A percentile compares a stretch with the other conserved stretches of the same genome.
Conservation (phyloP, 2,329 filamentous ascomycete species). For the Boeremia exigua region DNA sequence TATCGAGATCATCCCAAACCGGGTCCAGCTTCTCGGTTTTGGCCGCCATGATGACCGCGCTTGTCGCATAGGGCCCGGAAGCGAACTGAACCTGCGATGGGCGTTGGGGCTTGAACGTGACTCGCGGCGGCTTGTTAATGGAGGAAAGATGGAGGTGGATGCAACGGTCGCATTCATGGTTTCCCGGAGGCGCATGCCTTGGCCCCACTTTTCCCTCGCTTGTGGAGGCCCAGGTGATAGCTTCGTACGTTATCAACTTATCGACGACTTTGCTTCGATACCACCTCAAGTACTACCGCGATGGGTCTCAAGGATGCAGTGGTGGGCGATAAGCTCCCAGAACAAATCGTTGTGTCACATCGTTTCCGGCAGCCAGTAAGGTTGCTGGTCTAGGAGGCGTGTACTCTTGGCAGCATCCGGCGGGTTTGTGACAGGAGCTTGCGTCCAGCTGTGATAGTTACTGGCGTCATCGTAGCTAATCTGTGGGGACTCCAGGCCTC, state of each 20-base stretch:
- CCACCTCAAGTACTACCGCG: constrained; percentile 38
- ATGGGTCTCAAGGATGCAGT: constrained; percentile 11
- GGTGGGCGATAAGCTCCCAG: constrained; percentile 12
- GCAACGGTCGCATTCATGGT: constrained; percentile 44
- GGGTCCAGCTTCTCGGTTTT: constrained; percentile 54
- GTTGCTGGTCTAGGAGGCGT: constrained; percentile 23
- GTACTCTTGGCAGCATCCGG: constrained; percentile 23
- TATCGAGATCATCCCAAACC: constrained; percentile 76
- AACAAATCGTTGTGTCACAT: constrained; percentile 38
- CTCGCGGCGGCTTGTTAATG: constrained; percentile 40
- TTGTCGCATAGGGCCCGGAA: constrained; percentile 31
- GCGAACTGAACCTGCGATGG: constrained; percentile 33
- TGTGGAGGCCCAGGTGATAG: constrained; percentile 29
- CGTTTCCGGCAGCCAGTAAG: constrained; percentile 20
- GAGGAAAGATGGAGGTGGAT: constrained; percentile 41
- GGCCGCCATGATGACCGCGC: constrained; percentile 61
- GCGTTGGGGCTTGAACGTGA: constrained; percentile 43
- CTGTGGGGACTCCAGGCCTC: constrained; percentile 14
- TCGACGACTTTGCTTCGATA: constrained; percentile 35
- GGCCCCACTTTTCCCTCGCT: constrained; percentile 29
- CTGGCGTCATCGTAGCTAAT: constrained; percentile 18
- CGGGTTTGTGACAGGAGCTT: constrained; percentile 18
- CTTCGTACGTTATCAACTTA: constrained; percentile 30
- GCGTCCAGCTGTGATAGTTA: constrained; percentile 23
- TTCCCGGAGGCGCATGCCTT: constrained; percentile 28